phyloP scores from a whole-genome alignment of 805 yeast species.

The Monosporozyma unispora region DNA sequence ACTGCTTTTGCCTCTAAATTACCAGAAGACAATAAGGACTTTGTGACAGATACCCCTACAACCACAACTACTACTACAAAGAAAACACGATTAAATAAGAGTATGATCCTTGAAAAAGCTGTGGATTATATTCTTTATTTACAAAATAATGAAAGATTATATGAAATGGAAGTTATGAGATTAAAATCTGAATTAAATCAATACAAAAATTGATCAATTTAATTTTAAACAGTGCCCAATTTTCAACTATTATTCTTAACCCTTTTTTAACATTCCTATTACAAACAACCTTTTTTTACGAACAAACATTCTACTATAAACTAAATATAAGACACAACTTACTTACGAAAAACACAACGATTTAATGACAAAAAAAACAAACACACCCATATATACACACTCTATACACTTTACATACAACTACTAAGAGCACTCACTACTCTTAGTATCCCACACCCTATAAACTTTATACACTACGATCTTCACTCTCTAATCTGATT shows the following conservation, averaged over 20 bases:
- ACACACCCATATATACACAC: neutral
- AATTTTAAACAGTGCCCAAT: neutral
- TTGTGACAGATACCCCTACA: no score
- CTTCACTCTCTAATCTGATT: no score
- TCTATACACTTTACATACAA: neutral
- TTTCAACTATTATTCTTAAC: neutral
- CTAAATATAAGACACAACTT: no score
- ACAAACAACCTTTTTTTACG: neutral
- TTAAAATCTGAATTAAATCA: constrained; percentile 13
- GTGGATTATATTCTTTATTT: constrained; percentile 49
- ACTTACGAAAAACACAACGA: no score
- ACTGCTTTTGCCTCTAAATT: constrained; percentile 42
- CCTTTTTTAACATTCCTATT: neutral
- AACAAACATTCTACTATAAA: neutral
- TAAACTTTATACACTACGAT: neutral
- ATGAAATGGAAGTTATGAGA: constrained; percentile 26
- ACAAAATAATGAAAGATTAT: constrained; percentile 39
- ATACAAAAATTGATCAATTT: neutral
- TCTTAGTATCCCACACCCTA: neutral
- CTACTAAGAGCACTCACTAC: no score
- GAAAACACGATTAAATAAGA: constrained; percentile 40
- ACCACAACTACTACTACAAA: constrained; percentile 13
- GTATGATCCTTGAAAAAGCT: constrained; percentile 61
- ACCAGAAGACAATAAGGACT: neutral
- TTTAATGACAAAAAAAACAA: neutral